These are phyloP conservation scores for Maudiozyma turicensis DNA, from an alignment of 805 yeast species.

Conservation along the genomic window DNA sequence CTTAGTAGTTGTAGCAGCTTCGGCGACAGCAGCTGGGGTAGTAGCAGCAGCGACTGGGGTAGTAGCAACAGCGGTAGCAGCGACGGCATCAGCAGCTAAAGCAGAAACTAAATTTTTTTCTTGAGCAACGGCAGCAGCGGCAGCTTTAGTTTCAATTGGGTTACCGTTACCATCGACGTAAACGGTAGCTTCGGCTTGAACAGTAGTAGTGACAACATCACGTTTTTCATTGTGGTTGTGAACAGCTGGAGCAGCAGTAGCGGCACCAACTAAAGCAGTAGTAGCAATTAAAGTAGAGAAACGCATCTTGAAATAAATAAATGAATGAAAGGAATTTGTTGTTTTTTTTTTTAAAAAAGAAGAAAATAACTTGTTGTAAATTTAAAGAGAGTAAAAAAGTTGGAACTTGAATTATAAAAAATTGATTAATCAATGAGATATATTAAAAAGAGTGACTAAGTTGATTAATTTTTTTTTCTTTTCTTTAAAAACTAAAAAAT, in stretches of 20 bases:
- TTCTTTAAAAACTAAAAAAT: too few relatives aligned
- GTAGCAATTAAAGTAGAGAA: slow-evolving; percentile 38
- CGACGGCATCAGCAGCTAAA: slow-evolving; percentile 25
- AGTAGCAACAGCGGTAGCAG: slow-evolving; percentile 24
- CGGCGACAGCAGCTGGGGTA: slow-evolving; percentile 16
- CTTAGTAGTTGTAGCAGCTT: slow-evolving; percentile 4
- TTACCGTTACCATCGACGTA: slow-evolving; percentile 17
- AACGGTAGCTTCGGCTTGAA: slow-evolving; percentile 35
- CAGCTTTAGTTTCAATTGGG: slow-evolving; percentile 13
- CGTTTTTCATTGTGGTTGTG: slow-evolving; percentile 45
- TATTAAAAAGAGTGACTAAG: slow-evolving; percentile 7
- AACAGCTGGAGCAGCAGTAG: slow-evolving; percentile 48
- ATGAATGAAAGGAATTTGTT: not conserved
- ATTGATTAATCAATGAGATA: not conserved
- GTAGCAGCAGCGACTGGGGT: slow-evolving; percentile 20
- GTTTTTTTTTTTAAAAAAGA: not conserved
- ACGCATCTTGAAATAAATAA: slow-evolving; percentile 31
- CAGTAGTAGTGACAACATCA: slow-evolving; percentile 43
- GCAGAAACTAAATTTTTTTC: slow-evolving; percentile 10
- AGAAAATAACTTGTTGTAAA: too few relatives aligned
- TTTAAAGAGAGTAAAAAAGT: not conserved
- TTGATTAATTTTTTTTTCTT: slow-evolving; percentile 1
- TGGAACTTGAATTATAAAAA: not conserved
- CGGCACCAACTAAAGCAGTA: slow-evolving; percentile 41
- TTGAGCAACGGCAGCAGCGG: slow-evolving; percentile 8